phyloP scores from a whole-genome alignment of 2,329 filamentous ascomycete species.

The Ophiostoma perfectum region DNA sequence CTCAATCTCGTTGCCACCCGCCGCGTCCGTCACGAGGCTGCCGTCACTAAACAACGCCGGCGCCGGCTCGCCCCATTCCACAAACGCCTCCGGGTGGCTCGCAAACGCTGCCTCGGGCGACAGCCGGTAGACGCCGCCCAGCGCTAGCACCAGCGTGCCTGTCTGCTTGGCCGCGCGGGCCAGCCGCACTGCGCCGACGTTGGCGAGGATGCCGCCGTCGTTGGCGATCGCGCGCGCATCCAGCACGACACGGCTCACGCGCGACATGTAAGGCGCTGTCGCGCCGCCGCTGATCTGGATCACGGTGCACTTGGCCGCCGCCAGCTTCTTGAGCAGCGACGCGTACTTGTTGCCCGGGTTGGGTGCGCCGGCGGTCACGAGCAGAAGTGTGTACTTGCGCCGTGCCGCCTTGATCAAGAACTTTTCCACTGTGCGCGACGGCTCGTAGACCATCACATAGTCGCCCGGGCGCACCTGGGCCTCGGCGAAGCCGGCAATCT shows the following conservation, averaged over 20 bases:
- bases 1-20: slow-evolving; percentile 56
- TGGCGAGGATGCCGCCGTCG: slow-evolving; percentile 79
- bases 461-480: slow-evolving; percentile 93
- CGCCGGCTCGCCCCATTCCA: slow-evolving; percentile 80
- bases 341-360: slow-evolving; percentile 39
- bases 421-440: slow-evolving; percentile 78
- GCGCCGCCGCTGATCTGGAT: slow-evolving; percentile 80
- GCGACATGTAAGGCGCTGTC: slow-evolving; percentile 88
- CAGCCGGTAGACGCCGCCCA: slow-evolving; percentile 89
- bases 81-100: slow-evolving; percentile 65
- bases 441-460: slow-evolving; percentile 82
- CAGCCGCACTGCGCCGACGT: slow-evolving; percentile 76
- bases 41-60: slow-evolving; percentile 76
- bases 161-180: slow-evolving; percentile 79
- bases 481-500: slow-evolving; percentile 81
- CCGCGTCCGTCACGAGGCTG: slow-evolving; percentile 51
- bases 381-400: slow-evolving; percentile 84
- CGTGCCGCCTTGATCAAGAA: slow-evolving; percentile 89
- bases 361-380: slow-evolving; percentile 44
- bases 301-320: slow-evolving; percentile 70
- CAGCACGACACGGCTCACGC: slow-evolving; percentile 91
- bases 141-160: slow-evolving; percentile 77
- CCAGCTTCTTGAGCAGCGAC: slow-evolving; percentile 70
- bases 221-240: slow-evolving; percentile 81
- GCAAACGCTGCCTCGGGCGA: slow-evolving; percentile 77